Evolutionary conservation across 108 stramenopile species (phyloP), one percentile per base, ranked within the genome.

Genomic region (Pseudonitzschia delicatissima): DNA sequence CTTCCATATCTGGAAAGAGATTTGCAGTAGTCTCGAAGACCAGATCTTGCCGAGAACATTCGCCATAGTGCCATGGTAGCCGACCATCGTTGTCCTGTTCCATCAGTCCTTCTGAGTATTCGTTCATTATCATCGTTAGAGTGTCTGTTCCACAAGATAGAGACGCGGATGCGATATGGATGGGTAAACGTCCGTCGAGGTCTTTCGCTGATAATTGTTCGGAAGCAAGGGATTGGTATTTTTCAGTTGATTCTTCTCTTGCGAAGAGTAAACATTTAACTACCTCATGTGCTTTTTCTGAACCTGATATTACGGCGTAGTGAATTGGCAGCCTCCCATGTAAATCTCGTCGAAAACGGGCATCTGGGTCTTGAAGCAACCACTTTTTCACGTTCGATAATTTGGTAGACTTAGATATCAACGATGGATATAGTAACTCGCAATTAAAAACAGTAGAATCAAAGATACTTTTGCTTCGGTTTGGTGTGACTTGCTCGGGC

Each of bases 21-120:
- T 57, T 23, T 7, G 63, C 34, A 1, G 63, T 64, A 21, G 27
- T 26, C 29, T 66, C 65, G 35, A 49, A 64, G 15, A 66, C 36
- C 4, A 34, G 7, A 50, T 52, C 59, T 23, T 52, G 32, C 15
- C 65, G 28, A 0, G 65, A 49, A 23, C 73, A 73, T 40, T 66
- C 67, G 17, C 78, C 86, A 65, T 84, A 83, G 39, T 87, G 86
- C 76, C 82, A 73, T 9, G 86, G 83, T 52, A 82, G 67, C 1
- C 81, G 72, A 3, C 75, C 82, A 26, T 82, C 79, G 42, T 79
- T 77, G 50, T 87, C 83, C 64, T 71, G 72, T 2, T 39, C 42
- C 45, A 75, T 31, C 7, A 83, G 62, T 0, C 66, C 81, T 49
- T 74, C 64, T 21, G 73, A 64, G 44, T 77, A 69, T 7, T 61